Evolutionary conservation across 2,329 filamentous ascomycete species (phyloP).

Genomic region (Intubia oerlemansii): DNA sequence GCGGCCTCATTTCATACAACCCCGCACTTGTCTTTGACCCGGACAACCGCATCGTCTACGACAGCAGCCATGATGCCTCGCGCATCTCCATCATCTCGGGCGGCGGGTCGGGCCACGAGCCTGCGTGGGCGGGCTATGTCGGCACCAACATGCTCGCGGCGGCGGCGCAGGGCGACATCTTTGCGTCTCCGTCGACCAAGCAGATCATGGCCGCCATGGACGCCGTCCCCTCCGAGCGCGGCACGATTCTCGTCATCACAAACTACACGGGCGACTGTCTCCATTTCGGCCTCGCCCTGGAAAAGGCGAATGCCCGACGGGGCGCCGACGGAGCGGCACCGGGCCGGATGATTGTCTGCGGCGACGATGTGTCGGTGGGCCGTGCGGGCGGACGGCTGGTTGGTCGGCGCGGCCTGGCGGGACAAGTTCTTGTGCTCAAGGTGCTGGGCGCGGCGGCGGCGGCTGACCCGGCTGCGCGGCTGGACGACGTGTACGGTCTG

Average conservation of each 20-base stretch:
- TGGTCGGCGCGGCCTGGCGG: slow-evolving; percentile 38
- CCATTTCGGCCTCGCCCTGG: slow-evolving; percentile 37
- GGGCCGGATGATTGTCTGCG: slow-evolving; percentile 35
- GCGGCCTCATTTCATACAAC: slow-evolving; percentile 31
- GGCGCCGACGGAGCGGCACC: slow-evolving; percentile 27
- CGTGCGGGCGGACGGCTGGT: slow-evolving; percentile 33
- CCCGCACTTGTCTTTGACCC: slow-evolving; percentile 26
- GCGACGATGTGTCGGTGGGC: slow-evolving; percentile 44
- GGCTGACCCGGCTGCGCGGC: too few species aligned
- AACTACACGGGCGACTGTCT: slow-evolving; percentile 45
- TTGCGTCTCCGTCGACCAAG: slow-evolving; percentile 39
- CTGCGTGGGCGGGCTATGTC: slow-evolving; percentile 43
- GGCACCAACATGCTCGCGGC: slow-evolving; percentile 39
- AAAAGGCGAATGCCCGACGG: slow-evolving; percentile 35
- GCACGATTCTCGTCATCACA: slow-evolving; percentile 38
- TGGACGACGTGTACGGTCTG: slow-evolving; percentile 28
- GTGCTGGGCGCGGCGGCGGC: slow-evolving; percentile 32
- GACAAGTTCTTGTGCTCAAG: slow-evolving; percentile 38
- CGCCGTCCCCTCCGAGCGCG: slow-evolving; percentile 28
- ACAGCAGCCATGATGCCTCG: slow-evolving; percentile 20
- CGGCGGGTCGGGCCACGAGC: slow-evolving; percentile 37
- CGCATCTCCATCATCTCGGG: slow-evolving; percentile 30
- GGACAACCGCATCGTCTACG: slow-evolving; percentile 27
- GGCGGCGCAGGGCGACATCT: slow-evolving; percentile 39
- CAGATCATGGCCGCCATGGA: slow-evolving; percentile 39